A percentile compares a stretch with the other conserved stretches of the same genome.
Evolutionary conservation across 83 land plant genomes (phyloP).

Genomic region (Picea abies): DNA sequence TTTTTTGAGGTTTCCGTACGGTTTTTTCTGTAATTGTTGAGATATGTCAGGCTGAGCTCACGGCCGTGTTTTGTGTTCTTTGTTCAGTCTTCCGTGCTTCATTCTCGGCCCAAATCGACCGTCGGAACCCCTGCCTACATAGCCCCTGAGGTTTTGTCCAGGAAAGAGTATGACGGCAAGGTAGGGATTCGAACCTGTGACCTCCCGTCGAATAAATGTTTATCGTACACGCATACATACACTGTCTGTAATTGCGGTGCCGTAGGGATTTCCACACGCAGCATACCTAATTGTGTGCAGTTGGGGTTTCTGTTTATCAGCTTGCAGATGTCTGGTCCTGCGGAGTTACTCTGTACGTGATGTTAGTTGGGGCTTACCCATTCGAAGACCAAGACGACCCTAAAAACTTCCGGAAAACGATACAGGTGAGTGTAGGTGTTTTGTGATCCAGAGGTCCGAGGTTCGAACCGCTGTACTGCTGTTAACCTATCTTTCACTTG

Average conservation of each 20-base stretch:
- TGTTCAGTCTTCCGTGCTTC: constrained; percentile 53
- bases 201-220: background rate
- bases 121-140: constrained; percentile 85
- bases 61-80: background rate
- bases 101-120: constrained; percentile 63
- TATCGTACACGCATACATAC: background rate
- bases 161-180: constrained; percentile 86
- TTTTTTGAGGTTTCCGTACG: constrained; percentile 1
- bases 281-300: background rate
- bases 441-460: background rate
- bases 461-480: too few species aligned
- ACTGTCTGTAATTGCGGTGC: too few species aligned
- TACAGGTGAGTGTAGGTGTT: constrained; percentile 23
- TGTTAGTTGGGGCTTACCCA: constrained; percentile 68
- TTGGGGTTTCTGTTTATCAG: constrained; percentile 19
- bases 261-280: background rate
- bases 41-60: background rate
- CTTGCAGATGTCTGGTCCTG: constrained; percentile 70
- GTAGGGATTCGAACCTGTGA: constrained; percentile 21
- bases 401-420: constrained; percentile 59
- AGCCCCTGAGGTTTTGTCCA: constrained; percentile 72
- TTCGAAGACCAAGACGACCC: constrained; percentile 64
- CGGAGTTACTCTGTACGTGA: constrained; percentile 66
- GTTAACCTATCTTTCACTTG: background rate
- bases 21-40: background rate